Percentiles rank a stretch among this genome's conserved stretches.
These are phyloP conservation scores for Blastocystis sp. DNA, from an alignment of 352 stramenopile genomes.

Conservation along the genomic window DNA sequence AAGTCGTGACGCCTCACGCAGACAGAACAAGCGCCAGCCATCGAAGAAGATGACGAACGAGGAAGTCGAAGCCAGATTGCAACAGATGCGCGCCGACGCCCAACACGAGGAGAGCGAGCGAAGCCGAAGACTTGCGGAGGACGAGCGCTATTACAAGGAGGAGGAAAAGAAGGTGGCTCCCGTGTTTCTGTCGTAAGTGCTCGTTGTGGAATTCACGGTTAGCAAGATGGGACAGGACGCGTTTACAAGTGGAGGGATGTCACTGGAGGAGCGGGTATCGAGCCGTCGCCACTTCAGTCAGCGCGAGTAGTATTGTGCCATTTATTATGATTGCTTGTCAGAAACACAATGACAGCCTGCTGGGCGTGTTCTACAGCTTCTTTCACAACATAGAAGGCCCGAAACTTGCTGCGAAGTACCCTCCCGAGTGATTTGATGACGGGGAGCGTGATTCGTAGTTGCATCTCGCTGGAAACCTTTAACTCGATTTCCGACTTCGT, in stretches of 20 bases:
- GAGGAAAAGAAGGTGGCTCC: constrained; percentile 19
- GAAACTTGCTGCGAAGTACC: constrained; percentile 51
- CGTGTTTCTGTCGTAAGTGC: constrained; percentile 26
- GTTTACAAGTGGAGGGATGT: not conserved
- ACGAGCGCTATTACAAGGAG: not conserved
- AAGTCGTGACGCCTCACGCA: not conserved
- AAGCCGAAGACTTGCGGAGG: not conserved
- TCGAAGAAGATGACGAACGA: not conserved
- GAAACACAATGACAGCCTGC: constrained; percentile 55
- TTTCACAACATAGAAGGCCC: constrained; percentile 70
- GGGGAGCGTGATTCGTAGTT: constrained; percentile 16
- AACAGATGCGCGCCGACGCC: constrained; percentile 1
- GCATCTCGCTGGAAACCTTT: constrained; percentile 62
- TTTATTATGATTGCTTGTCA: constrained; percentile 60
- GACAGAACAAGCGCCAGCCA: not conserved
- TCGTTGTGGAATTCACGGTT: not conserved
- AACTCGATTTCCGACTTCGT: constrained; percentile 51
- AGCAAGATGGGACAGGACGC: constrained; percentile 28
- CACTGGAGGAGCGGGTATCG: not conserved
- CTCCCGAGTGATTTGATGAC: not conserved
- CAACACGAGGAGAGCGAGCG: not conserved
- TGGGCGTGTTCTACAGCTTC: constrained; percentile 69
- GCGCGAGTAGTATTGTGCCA: not conserved
- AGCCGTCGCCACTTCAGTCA: not conserved
- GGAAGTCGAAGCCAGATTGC: constrained; percentile 11